These are phyloP conservation scores for Kluyveromyces wickerhamii DNA, from an alignment of 805 yeast genomes.

Conservation along the genomic window DNA sequence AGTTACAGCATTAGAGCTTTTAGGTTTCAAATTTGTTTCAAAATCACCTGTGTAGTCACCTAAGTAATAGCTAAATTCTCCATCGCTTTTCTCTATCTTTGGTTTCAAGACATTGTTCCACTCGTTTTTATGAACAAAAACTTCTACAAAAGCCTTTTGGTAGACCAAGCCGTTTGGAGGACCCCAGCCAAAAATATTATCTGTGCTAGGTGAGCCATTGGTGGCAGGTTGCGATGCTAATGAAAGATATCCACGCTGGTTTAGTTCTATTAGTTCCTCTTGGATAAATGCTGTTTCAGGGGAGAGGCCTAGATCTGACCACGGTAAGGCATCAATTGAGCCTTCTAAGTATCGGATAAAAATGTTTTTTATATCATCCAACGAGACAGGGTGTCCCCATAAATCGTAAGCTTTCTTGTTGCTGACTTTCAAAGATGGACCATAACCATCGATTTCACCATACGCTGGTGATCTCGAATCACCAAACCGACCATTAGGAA, in stretches of 20 bases:
- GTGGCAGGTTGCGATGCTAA: constrained; percentile 95
- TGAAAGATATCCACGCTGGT: constrained; percentile 69
- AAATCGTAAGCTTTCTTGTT: constrained; percentile 55
- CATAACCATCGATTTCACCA: constrained; percentile 97
- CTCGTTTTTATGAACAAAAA: constrained; percentile 63
- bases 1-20: constrained; percentile 74
- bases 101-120: constrained; percentile 57
- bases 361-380: constrained; percentile 52
- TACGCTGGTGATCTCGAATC: constrained; percentile 94
- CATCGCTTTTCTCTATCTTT: constrained; percentile 36
- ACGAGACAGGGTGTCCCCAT: constrained; percentile 72
- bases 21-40: constrained; percentile 49
- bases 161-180: constrained; percentile 81
- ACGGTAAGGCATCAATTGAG: constrained; percentile 74
- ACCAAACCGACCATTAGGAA: constrained; percentile 79
- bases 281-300: constrained; percentile 91
- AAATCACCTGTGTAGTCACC: constrained; percentile 57
- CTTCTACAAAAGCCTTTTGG: constrained; percentile 90
- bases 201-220: constrained; percentile 68
- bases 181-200: constrained; percentile 95
- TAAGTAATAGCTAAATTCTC: constrained; percentile 63
- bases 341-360: constrained; percentile 69
- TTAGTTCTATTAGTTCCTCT: constrained; percentile 77
- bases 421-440: constrained; percentile 77
- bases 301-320: constrained; percentile 81